Base-by-base conservation (phyloP, 2,329 filamentous ascomycete species). In the Xylariaceae sp. region DNA sequence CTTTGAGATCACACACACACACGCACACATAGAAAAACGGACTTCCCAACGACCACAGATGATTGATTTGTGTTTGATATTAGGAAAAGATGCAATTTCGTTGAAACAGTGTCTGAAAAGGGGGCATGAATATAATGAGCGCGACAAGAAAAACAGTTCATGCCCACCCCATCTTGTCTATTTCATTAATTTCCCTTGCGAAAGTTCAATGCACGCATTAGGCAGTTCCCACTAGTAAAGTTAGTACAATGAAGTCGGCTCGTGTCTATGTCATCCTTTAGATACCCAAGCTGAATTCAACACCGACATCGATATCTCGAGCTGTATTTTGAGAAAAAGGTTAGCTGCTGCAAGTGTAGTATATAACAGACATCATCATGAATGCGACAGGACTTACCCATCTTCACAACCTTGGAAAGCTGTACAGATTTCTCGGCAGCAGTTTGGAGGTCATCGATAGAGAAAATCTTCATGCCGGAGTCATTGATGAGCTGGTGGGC, bases 381-480 rank as follows among this genome's bases (percentile, higher is more conserved):
- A 11, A 39, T 19, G n/a, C 29, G 19, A 8, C 5, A 34, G 48
- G 47, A 81, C 86, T 79, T 77, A 89, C 86, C 89, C 86, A 96
- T 88, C 86, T 97, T 97, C 68, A 99, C 94, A 65, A 99, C 89
- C 84, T 96, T 97, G 68, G 91, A 96, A 75, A 99, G 92, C 76
- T 99, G 92, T 62, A 99, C 94, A 32, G 91, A 88, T 83, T 95
- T 97, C 84, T 97, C 94, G 62, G 94, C 94, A 42, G 94, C 94
- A 71, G 78, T 94, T 78, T 99, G 94, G 68, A 99, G 84, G 77
- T 99, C 94, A 71, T 97, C 92, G 60, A 99, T 97, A 69, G 89
- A 95, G 83, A 99, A 99, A 76, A 99, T 99, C 87, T 99, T 99
- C 70, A 99, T 84, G 67, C 94, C 91, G 52, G 91, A 95, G 73